Conservation (phyloP, 805 yeast genomes). For the Metschnikowia lochheadii region DNA sequence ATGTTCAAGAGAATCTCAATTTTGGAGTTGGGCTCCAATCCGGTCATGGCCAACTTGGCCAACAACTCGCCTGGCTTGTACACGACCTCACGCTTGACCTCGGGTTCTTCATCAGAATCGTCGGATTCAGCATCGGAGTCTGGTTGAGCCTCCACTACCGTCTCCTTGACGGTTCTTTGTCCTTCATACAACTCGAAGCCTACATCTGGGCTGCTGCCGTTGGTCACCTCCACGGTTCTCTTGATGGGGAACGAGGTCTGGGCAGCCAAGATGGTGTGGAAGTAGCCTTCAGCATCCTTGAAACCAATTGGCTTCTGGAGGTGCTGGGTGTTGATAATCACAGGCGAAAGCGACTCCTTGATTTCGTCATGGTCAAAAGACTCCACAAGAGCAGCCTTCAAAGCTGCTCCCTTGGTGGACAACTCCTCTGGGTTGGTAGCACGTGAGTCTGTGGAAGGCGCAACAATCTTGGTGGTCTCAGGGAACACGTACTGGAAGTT, state of each 20-base stretch:
- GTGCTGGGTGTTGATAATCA: constrained; percentile 86
- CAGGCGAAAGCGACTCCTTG: constrained; percentile 74
- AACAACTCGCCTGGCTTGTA: constrained; percentile 69
- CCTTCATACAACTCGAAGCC: constrained; percentile 79
- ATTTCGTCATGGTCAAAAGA: constrained; percentile 80
- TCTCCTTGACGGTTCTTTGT: constrained; percentile 76
- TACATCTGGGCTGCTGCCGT: constrained; percentile 55
- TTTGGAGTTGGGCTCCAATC: constrained; percentile 57
- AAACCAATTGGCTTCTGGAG: constrained; percentile 80
- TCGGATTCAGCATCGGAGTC: constrained; percentile 43
- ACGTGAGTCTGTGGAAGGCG: constrained; percentile 71
- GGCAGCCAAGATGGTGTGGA: constrained; percentile 67
- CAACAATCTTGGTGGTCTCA: constrained; percentile 64
- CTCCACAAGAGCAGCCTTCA: constrained; percentile 87
- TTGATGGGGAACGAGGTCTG: constrained; percentile 92
- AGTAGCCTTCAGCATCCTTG: constrained; percentile 65
- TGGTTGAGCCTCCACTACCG: constrained; percentile 65
- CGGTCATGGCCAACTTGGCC: constrained; percentile 74
- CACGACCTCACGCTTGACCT: constrained; percentile 69
- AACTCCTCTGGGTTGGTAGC: constrained; percentile 86
- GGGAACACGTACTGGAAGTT: constrained; percentile 76
- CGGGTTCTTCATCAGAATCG: constrained; percentile 82
- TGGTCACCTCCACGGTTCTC: constrained; percentile 61
- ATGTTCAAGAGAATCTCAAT: constrained; percentile 69
- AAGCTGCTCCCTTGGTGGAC: constrained; percentile 90